phyloP scores from a whole-genome alignment of 345 rosid genomes.

The Isatis tinctoria region DNA sequence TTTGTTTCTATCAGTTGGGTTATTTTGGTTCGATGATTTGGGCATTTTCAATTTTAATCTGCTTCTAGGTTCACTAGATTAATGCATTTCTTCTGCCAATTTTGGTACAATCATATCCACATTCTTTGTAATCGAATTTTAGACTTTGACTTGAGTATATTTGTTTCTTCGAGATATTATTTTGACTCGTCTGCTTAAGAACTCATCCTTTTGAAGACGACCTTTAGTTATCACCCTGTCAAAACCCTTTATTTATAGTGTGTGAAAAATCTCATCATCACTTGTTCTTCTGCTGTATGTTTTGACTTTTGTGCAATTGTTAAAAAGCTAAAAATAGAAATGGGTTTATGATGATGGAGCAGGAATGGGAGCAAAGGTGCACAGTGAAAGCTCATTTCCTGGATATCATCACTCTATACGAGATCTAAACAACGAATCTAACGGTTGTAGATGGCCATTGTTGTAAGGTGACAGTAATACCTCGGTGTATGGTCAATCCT shows the following conservation, averaged over 20 bases:
- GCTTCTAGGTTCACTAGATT: slow-evolving; percentile 8
- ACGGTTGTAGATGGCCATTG: slow-evolving; percentile 45
- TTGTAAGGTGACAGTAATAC: slow-evolving; percentile 33
- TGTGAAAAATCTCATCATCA: not conserved
- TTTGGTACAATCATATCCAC: slow-evolving; percentile 9
- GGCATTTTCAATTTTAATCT: slow-evolving; percentile 1
- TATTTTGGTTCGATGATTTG: slow-evolving; percentile 14
- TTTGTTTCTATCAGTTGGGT: too few relatives aligned
- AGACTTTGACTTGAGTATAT: slow-evolving; percentile 5
- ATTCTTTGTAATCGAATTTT: slow-evolving; percentile 27
- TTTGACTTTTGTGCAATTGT: slow-evolving; percentile 14
- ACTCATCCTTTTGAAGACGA: slow-evolving; percentile 6
- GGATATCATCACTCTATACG: slow-evolving; percentile 49
- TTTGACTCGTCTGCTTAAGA: slow-evolving; percentile 25
- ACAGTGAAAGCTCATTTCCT: slow-evolving; percentile 47
- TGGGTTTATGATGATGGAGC: slow-evolving; percentile 17
- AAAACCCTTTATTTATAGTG: slow-evolving; percentile 17
- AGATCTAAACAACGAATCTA: slow-evolving; percentile 46
- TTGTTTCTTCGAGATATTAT: slow-evolving; percentile 14
- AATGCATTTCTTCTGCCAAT: not conserved
- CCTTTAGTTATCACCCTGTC: slow-evolving; percentile 11
- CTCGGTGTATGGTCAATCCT: slow-evolving; percentile 31
- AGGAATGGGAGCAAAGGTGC: slow-evolving; percentile 74
- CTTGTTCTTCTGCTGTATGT: not conserved
- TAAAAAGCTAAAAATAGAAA: not conserved